phyloP scores from a whole-genome alignment of 805 yeast genomes.

The baker's yeast (Saccharomyces cerevisiae) region DNA sequence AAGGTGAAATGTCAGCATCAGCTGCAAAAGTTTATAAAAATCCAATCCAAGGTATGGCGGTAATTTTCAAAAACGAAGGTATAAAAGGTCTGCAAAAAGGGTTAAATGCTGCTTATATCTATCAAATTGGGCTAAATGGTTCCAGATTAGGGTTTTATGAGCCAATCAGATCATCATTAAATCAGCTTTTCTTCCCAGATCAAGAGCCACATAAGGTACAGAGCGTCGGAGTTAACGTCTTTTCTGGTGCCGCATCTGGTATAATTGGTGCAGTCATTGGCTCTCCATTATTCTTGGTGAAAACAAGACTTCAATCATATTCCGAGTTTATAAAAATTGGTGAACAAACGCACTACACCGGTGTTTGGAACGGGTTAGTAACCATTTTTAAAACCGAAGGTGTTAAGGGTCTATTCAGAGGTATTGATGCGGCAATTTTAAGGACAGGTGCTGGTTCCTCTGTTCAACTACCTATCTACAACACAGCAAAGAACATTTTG shows the following conservation, averaged over 20 bases:
- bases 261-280: constrained; percentile 83
- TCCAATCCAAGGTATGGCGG: constrained; percentile 72
- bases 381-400: constrained; percentile 64
- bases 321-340: constrained; percentile 65
- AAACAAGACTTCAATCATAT: constrained; percentile 94
- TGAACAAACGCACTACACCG: constrained; percentile 81
- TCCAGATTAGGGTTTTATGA: constrained; percentile 92
- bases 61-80: constrained; percentile 76
- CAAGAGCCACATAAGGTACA: constrained; percentile 43
- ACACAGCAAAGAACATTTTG: constrained; percentile 59
- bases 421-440: constrained; percentile 88
- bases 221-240: constrained; percentile 52
- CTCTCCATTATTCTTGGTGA: constrained; percentile 84
- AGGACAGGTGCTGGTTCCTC: constrained; percentile 95
- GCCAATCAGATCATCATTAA: constrained; percentile 60
- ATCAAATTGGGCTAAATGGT: constrained; percentile 88
- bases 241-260: constrained; percentile 79
- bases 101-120: constrained; percentile 75
- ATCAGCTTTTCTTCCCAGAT: constrained; percentile 46
- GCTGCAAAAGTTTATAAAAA: constrained; percentile 60
- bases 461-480: constrained; percentile 88
- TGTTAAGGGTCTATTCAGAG: constrained; percentile 75
- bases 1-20: constrained; percentile 71
- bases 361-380: constrained; percentile 58
- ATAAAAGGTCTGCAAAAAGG: constrained; percentile 85